Base-by-base conservation (phyloP, 129 eudicot genomes). In the Artemisia argyi region DNA sequence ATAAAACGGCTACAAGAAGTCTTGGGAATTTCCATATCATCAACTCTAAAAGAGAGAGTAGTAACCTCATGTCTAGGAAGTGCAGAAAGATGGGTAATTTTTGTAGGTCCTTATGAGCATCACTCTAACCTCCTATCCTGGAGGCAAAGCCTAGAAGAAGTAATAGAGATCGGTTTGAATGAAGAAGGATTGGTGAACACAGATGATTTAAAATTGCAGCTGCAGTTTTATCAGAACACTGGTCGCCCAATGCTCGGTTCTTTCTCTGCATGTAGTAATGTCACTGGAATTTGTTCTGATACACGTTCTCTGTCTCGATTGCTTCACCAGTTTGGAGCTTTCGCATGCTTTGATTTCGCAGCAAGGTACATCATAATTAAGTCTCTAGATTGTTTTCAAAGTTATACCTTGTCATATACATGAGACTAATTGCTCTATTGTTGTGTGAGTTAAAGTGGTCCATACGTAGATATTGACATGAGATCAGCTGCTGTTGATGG, bases 201-300 rank as follows among this genome's bases (percentile, higher is more conserved):
- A 52, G 84, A 92, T 61, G 86, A 61, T 19, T 58, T 92, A 18
- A 61, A 69, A 26, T n/a, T 3, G 3, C 81, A 81, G 16, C 76
- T 92, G 0, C 68, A 76, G 22, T 48, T 39, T 17, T 92, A 82
- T 65, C 68, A 32, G 64, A 0, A 8, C 47, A 72, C 68, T 3
- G 80, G 81, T 1, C 75, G 96, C 53, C 93, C 83, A 1, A 84
- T 92, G 78, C 61, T 92, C 20, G 97, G 94, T 3, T 92, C 97
- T 20, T 89, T 92, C 66, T 92, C 97, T 1, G 97, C 97, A 59
- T 92, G 97, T 73, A 92, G 97, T 72, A 92, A 89, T 47, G 97
- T 92, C n/a, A 83, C 89, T 12, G 97, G 97, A 51, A 65, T 83
- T 59, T 28, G 15, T 57, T 69, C 85, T 0, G 85, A 92, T 71